Evolutionary conservation across 2,329 filamentous ascomycete genomes (phyloP), one percentile per base, ranked within the genome.

Genomic region (Pseudomassariella vexata): DNA sequence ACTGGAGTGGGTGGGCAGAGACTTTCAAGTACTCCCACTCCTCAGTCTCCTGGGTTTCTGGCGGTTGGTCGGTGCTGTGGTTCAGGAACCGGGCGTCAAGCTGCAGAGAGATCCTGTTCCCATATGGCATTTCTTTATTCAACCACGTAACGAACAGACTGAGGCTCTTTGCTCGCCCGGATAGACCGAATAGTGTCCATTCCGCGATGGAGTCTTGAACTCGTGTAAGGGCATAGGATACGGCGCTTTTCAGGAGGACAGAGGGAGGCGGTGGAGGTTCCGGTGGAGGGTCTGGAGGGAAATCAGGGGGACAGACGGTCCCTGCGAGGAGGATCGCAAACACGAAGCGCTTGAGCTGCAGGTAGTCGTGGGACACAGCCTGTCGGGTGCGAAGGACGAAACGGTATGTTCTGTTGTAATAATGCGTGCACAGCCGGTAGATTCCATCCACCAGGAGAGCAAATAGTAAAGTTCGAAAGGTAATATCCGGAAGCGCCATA

Each of bases 61-160:
- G 14, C 22, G 12, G 11, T 12, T 16, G 6, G n/a, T 19, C 17
- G 15, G 9, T 5, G 5, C 30, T 19, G 11, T 17, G 17, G 15
- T 17, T 23, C 14, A 14, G 16, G 15, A 30, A 30, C 9, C 23
- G 16, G 5, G 35, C 35, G 8, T 37, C 28, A 7, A 37, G 30
- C 9, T 23, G 35, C 9, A 37, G 27, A 4, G 35, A 34, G 19
- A 37, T 20, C 15, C 31, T 23, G 12, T 21, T 34, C 3, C 27
- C 35, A 14, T 17, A 18, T 19, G 27, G 25, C 3, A 24, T 30
- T 7, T 30, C 30, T 10, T 27, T 30, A 19, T 33, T 34, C 12
- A 37, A 20, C 35, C 35, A 37, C 7, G 35, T 20, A 10, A 34
- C 18, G 26, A 30, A 30, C 8, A 37, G 7, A 15, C n/a, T 23